Percentiles rank a stretch among this genome's conserved stretches.
Evolutionary conservation across 1,139 yeast genomes (phyloP).

Genomic region (Zygosaccharomyces sapae): DNA sequence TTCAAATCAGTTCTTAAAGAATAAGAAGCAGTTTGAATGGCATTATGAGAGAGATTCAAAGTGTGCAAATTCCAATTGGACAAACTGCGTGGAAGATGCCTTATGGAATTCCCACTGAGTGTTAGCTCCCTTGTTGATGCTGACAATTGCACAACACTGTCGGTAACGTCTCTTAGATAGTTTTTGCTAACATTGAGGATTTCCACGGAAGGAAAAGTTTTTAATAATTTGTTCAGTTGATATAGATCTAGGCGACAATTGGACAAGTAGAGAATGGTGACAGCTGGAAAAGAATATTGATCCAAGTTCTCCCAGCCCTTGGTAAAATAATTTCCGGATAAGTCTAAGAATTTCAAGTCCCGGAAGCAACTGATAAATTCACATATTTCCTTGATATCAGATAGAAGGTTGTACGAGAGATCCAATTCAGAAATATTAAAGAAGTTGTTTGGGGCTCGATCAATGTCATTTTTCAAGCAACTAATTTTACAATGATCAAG

Average conservation of each 20-base stretch:
- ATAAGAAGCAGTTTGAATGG: not conserved
- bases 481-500: conserved; percentile 42
- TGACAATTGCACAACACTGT: conserved; percentile 34
- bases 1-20: conserved; percentile 1
- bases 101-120: conserved; percentile 13
- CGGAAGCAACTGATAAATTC: conserved; percentile 40
- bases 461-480: conserved; percentile 10
- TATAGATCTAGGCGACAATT: conserved; percentile 35
- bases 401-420: conserved; percentile 57
- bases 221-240: conserved; percentile 36
- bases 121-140: conserved; percentile 10
- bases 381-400: conserved; percentile 41
- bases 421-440: conserved; percentile 46
- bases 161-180: conserved; percentile 29
- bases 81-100: conserved; percentile 5
- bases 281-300: conserved; percentile 7
- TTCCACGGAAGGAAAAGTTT: conserved; percentile 44
- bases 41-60: conserved; percentile 12
- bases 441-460: conserved; percentile 5
- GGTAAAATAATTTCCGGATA: conserved; percentile 63
- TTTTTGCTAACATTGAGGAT: conserved; percentile 50
- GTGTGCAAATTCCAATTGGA: not conserved
- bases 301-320: conserved; percentile 8
- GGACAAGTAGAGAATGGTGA: conserved; percentile 38
- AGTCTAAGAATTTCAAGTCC: conserved; percentile 42